Percentiles rank a stretch among this genome's conserved stretches.
Evolutionary conservation across 306 rosid genomes (phyloP).

Genomic region (Pterocarpus santalinus): DNA sequence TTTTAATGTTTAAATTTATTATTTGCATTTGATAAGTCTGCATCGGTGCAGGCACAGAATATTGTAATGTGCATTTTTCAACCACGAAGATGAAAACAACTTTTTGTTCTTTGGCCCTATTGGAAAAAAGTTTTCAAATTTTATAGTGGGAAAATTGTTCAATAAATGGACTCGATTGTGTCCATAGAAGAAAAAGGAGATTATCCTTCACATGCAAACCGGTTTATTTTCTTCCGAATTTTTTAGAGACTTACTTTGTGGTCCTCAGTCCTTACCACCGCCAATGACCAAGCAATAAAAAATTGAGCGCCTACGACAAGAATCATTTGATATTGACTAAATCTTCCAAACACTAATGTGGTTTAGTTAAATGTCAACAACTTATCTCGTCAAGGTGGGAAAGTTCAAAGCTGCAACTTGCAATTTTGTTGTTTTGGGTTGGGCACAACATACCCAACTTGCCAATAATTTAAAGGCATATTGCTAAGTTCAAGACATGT

Average conservation of each 20-base stretch:
- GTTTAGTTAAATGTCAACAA: constrained; percentile 49
- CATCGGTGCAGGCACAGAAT: neutral
- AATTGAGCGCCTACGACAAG: constrained; percentile 3
- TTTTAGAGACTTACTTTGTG: neutral
- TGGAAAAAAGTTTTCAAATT: neutral
- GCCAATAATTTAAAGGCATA: constrained; percentile 20
- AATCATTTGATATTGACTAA: constrained; percentile 46
- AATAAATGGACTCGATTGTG: neutral
- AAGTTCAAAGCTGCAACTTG: constrained; percentile 43
- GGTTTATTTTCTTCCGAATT: too few relatives aligned
- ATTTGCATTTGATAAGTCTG: neutral
- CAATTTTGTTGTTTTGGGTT: constrained; percentile 25
- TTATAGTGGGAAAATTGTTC: neutral
- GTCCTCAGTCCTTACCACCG: neutral
- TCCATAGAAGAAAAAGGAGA: neutral
- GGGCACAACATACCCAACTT: constrained; percentile 34
- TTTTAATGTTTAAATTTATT: too few relatives aligned
- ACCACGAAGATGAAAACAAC: neutral
- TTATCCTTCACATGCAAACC: neutral
- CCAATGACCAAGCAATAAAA: neutral
- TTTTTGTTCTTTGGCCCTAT: neutral
- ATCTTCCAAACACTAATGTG: constrained; percentile 8
- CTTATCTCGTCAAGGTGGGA: constrained; percentile 32
- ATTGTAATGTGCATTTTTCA: neutral
- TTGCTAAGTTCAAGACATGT: constrained; percentile 26